Evolutionary conservation across 1,284 basidiomycete genomes (phyloP), one percentile per base, ranked within the genome.

Genomic region (Pulveroboletus sp.): DNA sequence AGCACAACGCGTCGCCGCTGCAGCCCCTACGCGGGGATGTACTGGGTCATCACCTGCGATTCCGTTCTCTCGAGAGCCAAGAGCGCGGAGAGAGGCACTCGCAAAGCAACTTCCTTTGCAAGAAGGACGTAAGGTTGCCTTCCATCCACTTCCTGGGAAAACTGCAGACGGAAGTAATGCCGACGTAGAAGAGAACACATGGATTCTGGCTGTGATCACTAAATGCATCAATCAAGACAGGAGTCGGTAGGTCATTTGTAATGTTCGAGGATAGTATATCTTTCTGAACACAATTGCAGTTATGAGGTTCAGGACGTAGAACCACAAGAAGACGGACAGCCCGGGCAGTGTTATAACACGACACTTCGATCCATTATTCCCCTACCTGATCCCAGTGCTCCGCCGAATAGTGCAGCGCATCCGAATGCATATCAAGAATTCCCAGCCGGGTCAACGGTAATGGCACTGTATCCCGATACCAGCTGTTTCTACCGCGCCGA

Each of bases 401-500:
- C 77, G 14, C 71, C 76, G 38, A 81, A 79, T 39, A 84, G 74
- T 64, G 78, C 86, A 1, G 77, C 85, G 20, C 88, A 91, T 72
- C 75, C 84, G 40, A 83, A 78, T 62, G 78, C 83, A 15, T 91
- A 91, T 70, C 87, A 82, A 49, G 84, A 86, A 61, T 92, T 90
- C 67, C 72, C 80, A n/a, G 73, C 80, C 0, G 84, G 89, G 3
- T 83, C 86, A 14, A 87, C 80, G 0, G 91, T 92, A 8, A 83
- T 92, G 81, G 90, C 88, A 2, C 74, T 92, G 15, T 92, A 92
- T 71, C 91, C 90, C 0, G 91, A 92, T 66, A 92, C 90, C 1
- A 92, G 89, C 62, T 91, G 89, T 68, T 92, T 92, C 74, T 92
- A 92, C 65, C 85, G 87, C 20, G 91, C 91, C 8, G 86, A 91